Evolutionary conservation across 495 filamentous ascomycete species (phyloP).

Genomic region (Aspergillus diversus): DNA sequence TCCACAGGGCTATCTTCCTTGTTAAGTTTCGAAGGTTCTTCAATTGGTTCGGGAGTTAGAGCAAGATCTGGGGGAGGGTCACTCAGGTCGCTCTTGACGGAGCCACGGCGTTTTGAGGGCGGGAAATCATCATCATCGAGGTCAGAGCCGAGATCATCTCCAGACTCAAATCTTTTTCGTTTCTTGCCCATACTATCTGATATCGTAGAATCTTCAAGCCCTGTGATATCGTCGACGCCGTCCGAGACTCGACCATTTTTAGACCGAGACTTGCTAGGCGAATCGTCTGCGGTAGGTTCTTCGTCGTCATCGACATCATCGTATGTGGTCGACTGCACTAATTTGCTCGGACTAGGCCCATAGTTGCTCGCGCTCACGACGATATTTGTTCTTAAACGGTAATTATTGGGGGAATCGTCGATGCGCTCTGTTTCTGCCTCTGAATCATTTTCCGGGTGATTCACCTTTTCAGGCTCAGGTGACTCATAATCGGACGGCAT

Average conservation of each 20-base stretch:
- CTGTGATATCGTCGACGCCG: conserved; percentile 30
- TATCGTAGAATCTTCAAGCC: conserved; percentile 37
- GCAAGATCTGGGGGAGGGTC: conserved; percentile 40
- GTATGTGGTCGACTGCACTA: conserved; percentile 55
- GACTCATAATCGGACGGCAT: conserved; percentile 59
- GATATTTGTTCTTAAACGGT: conserved; percentile 62
- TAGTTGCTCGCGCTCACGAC: conserved; percentile 54
- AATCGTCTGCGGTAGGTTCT: conserved; percentile 41
- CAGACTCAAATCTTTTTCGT: conserved; percentile 49
- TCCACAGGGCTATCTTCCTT: conserved; percentile 45
- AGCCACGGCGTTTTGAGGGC: conserved; percentile 48
- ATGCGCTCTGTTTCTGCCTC: conserved; percentile 97
- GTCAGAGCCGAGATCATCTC: conserved; percentile 46
- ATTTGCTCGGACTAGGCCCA: conserved; percentile 70
- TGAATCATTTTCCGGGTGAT: conserved; percentile 72
- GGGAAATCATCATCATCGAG: conserved; percentile 49
- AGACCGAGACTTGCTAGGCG: conserved; percentile 46
- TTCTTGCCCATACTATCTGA: conserved; percentile 46
- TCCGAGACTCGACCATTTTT: conserved; percentile 36
- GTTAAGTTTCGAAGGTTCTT: conserved; percentile 37
- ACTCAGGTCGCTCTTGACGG: conserved; percentile 48
- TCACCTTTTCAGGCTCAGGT: conserved; percentile 42
- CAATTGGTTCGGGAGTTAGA: conserved; percentile 39
- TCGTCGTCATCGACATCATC: conserved; percentile 49
- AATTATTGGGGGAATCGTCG: conserved; percentile 85